phyloP scores from a whole-genome alignment of 2,329 filamentous ascomycete species.

The Metarhizium robertsii region DNA sequence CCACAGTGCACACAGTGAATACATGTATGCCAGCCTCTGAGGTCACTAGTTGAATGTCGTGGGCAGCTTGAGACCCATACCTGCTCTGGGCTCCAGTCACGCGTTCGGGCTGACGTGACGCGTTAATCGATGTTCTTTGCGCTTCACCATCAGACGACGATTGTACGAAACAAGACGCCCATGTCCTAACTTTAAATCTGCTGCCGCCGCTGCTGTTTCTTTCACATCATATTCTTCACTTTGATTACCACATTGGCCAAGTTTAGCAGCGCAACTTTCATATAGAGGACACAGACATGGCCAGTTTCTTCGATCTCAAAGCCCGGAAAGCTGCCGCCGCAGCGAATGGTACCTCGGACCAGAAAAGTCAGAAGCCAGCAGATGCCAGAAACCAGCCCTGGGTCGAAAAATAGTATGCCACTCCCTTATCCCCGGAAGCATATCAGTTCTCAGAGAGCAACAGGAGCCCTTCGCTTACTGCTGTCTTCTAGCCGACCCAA shows the following conservation, averaged over 20 bases:
- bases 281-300: conserved; percentile 44
- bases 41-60: too few species aligned
- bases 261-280: too few species aligned
- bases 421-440: not conserved
- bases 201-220: too few species aligned
- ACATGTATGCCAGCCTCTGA: too few species aligned
- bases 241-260: too few species aligned
- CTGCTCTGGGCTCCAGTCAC: not conserved
- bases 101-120: conserved; percentile 8
- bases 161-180: too few species aligned
- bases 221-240: too few species aligned
- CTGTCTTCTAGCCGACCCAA: conserved; percentile 65
- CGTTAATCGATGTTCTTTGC: conserved; percentile 20
- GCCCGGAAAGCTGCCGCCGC: conserved; percentile 73
- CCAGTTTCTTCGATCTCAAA: conserved; percentile 93
- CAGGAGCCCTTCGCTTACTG: not conserved
- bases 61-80: too few species aligned
- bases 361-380: conserved; percentile 54
- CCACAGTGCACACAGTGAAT: too few species aligned
- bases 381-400: conserved; percentile 70
- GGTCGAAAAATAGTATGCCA: conserved; percentile 93
- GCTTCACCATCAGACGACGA: not conserved
- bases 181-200: too few species aligned
- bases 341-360: conserved; percentile 49
- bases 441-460: not conserved